Base-by-base conservation (phyloP, 352 stramenopile species). In the Pythium myriotylum region DNA sequence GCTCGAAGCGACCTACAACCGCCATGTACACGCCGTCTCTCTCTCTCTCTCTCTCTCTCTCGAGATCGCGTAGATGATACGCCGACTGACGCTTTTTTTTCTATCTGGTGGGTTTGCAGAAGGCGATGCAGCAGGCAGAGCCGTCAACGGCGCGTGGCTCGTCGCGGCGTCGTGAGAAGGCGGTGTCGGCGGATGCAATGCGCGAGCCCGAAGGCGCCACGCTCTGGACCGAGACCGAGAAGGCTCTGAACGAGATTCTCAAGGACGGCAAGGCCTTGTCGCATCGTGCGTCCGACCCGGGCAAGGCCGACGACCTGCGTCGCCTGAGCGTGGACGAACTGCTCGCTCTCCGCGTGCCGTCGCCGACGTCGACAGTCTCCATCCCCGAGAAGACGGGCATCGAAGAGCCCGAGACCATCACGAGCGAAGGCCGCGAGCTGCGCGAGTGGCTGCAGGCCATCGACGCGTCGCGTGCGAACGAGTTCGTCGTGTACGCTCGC, bases 291-390 rank as follows among this genome's bases (percentile, higher is more conserved):
- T 62, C 62, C 37, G 67, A 67, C 40, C 68, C 54, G 22, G 39
- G 78, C 32, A 74, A 79, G 23, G 65, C 56, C 1, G 70, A 84
- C 19, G 71, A 83, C 41, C 67, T 87, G 49, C 73, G 71, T 3
- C 67, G 72, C 12, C 68, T 87, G 46, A 87, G 76, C 37, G 79
- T 82, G 8, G 79, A 89, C 40, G 77, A 88, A 46, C 47, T 89
- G 37, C 57, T 87, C 32, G 59, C 59, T 22, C 43, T 74, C 23
- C 62, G 59, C 16, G 32, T 66, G 24, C 22, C 37, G 7, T 67
- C 55, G 22, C 45, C 65, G 1, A 56, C 51, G 19, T 55, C 50
- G 4, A 61, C 59, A 7, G 19, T 65, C 22, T 74, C 68, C 16
- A 72, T 75, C 4, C 62, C 73, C 3, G 67, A 84, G 51, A 76